Evolutionary conservation across 108 stramenopile genomes (phyloP), one percentile per base, ranked within the genome.

Genomic region (Conticribra weissflogii): DNA sequence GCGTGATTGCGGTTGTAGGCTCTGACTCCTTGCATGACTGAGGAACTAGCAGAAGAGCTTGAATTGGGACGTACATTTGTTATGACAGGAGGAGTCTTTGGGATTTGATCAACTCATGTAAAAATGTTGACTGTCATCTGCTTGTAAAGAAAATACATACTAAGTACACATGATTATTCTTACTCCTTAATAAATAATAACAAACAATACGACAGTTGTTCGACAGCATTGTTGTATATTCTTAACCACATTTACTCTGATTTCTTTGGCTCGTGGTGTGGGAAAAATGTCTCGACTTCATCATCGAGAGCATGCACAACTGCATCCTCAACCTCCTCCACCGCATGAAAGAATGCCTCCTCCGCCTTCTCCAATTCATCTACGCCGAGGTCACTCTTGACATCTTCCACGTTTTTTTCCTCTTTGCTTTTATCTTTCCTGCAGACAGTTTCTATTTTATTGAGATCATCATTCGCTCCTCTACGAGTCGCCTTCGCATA

Each of bases 1-100:
- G n/a, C n/a, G n/a, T n/a, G n/a, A n/a, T n/a, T n/a, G n/a, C n/a
- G n/a, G n/a, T n/a, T 88, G 17, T 88, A 88, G 91, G 77, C 91
- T 21, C 59, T 85, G 24, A 93, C 91, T 59, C 87, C 91, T 8
- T 88, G 85, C 62, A 65, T 58, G 54, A 86, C 69, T 2, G 83
- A 76, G 41, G 78, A 79, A 50, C 85, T 84, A 18, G 91, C 91
- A 21, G 85, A 93, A 59, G 76, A 83, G 18, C 64, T 93, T 47
- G 87, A 89, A 45, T 30, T 70, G 8, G 69, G 69, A 23, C n/a
- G 69, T 27, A 59, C 69, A 1, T 70, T 70, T 60, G 59, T 70
- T 16, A 70, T 51, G 57, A 41, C 36, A 9, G 36, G 36, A 12
- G 5, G 5, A 41, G 12, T 12, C 12, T 41, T 41, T 41, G 8